Percentiles rank a stretch among this genome's conserved stretches.
These are phyloP conservation scores for Stephania yunnanensis DNA, from an alignment of 164 flowering plant species.

Conservation along the genomic window DNA sequence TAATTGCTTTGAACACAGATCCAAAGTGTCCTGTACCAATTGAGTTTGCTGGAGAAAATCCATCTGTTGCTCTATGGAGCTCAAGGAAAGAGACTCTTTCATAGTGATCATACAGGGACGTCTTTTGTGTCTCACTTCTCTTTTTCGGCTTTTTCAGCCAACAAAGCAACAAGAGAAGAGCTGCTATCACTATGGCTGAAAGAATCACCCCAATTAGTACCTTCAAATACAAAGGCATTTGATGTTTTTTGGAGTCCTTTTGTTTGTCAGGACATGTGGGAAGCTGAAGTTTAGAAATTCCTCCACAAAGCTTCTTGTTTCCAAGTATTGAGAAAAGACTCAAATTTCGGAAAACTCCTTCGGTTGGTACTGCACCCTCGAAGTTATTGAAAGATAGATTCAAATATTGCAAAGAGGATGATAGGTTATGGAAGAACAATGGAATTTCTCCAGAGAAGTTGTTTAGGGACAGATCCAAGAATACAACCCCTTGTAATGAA, in stretches of 20 bases:
- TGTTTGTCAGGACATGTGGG: background rate
- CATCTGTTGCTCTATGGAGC: constrained; percentile 11
- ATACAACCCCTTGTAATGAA: background rate
- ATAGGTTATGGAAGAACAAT: background rate
- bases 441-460: constrained; percentile 5
- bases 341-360: constrained; percentile 6
- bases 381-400: constrained; percentile 11
- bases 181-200: background rate
- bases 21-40: constrained; percentile 12
- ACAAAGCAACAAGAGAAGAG: background rate
- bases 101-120: background rate
- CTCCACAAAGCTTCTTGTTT: constrained; percentile 6
- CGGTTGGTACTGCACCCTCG: background rate
- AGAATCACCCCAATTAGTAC: background rate
- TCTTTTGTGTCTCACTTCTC: background rate
- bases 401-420: background rate
- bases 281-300: constrained; percentile 5
- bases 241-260: background rate
- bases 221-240: background rate
- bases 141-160: background rate
- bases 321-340: constrained; percentile 8
- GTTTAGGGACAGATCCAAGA: background rate
- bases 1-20: constrained; percentile 10
- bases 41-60: constrained; percentile 10
- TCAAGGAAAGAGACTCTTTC: constrained; percentile 1